phyloP scores from a whole-genome alignment of 345 rosid species.

The Camelina hispida region DNA sequence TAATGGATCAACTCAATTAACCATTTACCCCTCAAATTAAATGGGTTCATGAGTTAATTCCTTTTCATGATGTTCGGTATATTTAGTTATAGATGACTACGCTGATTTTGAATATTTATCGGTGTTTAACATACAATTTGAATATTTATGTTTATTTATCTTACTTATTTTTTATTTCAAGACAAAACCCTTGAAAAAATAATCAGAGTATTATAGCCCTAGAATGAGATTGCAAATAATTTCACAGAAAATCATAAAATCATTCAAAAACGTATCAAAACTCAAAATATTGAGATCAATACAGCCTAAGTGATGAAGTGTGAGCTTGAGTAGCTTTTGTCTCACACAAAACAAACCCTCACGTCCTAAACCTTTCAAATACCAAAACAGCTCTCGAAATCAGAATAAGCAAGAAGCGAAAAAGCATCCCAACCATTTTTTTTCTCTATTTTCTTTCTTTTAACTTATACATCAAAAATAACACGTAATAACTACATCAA shows the following conservation, averaged over 20 bases:
- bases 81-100: no score
- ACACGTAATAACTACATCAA: conserved; percentile 35
- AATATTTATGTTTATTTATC: no score
- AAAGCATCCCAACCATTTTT: not conserved
- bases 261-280: not conserved
- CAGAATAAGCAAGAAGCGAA: not conserved
- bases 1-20: no score
- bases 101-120: no score
- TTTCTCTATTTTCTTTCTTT: conserved; percentile 11
- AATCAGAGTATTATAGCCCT: no score
- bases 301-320: not conserved
- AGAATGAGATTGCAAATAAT: no score
- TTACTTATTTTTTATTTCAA: no score
- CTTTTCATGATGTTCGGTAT: no score
- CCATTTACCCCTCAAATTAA: no score
- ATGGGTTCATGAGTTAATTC: no score
- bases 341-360: not conserved
- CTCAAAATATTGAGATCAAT: not conserved
- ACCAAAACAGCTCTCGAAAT: not conserved
- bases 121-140: no score
- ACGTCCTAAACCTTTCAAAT: not conserved
- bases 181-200: no score
- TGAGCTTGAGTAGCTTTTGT: not conserved
- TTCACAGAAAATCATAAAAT: not conserved
- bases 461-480: conserved; percentile 27